phyloP scores from a whole-genome alignment of 257 asterid species.

The Penstemon davidsonii region DNA sequence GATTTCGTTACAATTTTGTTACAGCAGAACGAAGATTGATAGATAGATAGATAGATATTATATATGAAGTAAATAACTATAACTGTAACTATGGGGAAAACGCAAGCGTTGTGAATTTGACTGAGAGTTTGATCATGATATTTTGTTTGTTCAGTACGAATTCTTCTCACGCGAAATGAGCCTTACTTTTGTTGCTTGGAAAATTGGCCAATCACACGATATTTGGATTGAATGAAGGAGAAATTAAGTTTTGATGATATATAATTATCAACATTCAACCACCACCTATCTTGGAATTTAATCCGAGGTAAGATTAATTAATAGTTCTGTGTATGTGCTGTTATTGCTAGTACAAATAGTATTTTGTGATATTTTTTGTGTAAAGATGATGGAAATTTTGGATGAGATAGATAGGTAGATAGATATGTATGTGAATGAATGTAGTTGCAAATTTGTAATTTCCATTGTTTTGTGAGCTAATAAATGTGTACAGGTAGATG shows the following conservation, averaged over 20 bases:
- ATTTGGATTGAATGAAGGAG: background rate
- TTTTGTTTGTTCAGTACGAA: too few species aligned
- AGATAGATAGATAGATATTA: slow-evolving; percentile 25
- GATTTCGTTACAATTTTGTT: too few species aligned
- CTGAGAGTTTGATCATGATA: slow-evolving; percentile 17
- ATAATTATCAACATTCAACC: slow-evolving; percentile 7
- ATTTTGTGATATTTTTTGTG: too few species aligned
- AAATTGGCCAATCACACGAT: slow-evolving; percentile 2
- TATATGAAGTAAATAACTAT: slow-evolving; percentile 7
- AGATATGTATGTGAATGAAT: background rate
- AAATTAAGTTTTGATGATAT: background rate
- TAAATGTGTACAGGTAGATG: slow-evolving; percentile 46
- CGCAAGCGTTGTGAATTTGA: slow-evolving; percentile 54
- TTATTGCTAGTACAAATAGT: too few species aligned
- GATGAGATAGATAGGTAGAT: background rate
- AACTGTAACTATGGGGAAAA: background rate
- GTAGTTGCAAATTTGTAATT: background rate
- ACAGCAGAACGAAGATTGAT: background rate
- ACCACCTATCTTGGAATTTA: slow-evolving; percentile 10
- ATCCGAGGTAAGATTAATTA: too few species aligned
- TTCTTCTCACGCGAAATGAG: background rate
- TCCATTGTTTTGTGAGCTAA: slow-evolving; percentile 28
- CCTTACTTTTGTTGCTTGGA: too few species aligned
- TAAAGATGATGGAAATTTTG: too few species aligned
- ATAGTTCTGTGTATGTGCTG: too few species aligned